phyloP scores from a whole-genome alignment of 805 yeast genomes.

The Barnettozyma wickerhamii region DNA sequence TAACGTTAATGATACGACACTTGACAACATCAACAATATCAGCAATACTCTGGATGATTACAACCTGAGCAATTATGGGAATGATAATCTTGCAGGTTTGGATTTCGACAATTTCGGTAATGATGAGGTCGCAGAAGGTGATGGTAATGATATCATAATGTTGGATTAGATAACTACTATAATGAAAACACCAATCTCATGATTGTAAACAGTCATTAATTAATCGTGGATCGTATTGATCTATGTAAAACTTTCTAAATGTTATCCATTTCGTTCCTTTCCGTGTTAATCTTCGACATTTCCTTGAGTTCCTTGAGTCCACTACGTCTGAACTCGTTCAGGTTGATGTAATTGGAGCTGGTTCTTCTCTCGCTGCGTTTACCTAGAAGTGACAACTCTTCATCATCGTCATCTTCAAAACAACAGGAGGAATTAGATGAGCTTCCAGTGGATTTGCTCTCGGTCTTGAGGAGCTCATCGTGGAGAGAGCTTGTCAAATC shows the following conservation, averaged over 20 bases:
- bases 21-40: conserved; percentile 9
- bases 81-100: conserved; percentile 12
- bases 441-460: background rate
- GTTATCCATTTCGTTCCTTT: background rate
- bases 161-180: too few relatives aligned
- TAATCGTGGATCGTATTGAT: too few relatives aligned
- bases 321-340: conserved; percentile 7
- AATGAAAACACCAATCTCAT: background rate
- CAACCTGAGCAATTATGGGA: conserved; percentile 6
- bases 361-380: conserved; percentile 9
- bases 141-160: conserved; percentile 11
- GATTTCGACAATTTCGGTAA: conserved; percentile 14
- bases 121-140: conserved; percentile 5
- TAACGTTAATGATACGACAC: conserved; percentile 2
- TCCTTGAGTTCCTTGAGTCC: background rate
- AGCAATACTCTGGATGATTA: conserved; percentile 5
- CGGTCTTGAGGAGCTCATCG: background rate
- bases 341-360: conserved; percentile 17
- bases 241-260: too few relatives aligned
- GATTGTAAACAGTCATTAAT: background rate
- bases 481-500: conserved; percentile 4
- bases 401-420: conserved; percentile 1
- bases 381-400: background rate
- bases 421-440: background rate
- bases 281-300: background rate